Conservation (phyloP, 2,329 filamentous ascomycete species). For the Colletotrichum tropicicola region DNA sequence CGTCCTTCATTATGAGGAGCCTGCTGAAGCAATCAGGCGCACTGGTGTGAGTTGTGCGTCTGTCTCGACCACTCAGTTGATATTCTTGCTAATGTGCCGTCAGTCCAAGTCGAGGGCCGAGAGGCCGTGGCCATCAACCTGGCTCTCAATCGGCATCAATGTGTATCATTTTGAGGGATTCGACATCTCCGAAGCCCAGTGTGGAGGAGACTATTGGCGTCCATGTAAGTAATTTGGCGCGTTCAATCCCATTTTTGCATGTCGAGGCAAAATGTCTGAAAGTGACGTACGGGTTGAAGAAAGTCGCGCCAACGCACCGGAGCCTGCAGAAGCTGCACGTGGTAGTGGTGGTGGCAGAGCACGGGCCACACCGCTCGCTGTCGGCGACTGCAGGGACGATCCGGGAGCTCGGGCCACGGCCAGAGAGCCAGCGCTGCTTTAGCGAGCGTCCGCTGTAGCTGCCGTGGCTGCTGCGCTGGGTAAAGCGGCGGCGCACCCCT, state of each 20-base stretch:
- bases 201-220: no score
- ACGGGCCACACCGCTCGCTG: background rate
- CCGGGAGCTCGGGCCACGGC: constrained; percentile 13
- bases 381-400: background rate
- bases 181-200: no score
- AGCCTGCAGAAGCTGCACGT: constrained; percentile 11
- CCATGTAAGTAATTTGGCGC: background rate
- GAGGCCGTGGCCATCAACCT: no score
- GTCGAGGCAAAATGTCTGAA: background rate
- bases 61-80: no score
- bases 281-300: background rate
- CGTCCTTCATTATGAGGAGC: no score
- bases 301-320: background rate
- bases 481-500: constrained; percentile 4
- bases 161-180: no score
- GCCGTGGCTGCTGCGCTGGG: background rate
- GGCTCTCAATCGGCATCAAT: no score
- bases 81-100: no score
- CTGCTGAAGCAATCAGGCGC: no score
- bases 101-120: no score
- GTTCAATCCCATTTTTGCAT: background rate
- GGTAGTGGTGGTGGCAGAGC: background rate
- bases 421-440: background rate
- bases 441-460: background rate
- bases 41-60: no score